Evolutionary conservation across 2,329 filamentous ascomycete genomes (phyloP).

Genomic region (Ascochyta pisi): DNA sequence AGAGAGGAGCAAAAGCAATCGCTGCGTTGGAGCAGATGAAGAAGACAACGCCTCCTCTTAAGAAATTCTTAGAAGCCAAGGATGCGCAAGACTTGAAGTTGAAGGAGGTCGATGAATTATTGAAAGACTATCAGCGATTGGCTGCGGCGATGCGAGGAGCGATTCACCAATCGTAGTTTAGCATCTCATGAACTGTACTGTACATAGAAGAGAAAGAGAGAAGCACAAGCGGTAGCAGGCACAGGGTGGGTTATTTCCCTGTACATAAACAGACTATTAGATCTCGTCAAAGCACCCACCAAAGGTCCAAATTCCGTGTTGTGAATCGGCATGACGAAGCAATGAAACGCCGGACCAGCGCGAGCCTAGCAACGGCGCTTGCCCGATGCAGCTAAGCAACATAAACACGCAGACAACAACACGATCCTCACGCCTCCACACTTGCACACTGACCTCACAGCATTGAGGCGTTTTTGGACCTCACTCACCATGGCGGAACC

Average conservation of each 20-base stretch:
- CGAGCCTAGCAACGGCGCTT: constrained; percentile 14
- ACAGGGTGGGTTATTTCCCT: not conserved
- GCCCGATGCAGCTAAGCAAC: constrained; percentile 4
- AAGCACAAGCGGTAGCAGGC: not conserved
- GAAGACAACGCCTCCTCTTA: constrained; percentile 55
- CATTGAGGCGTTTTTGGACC: constrained; percentile 17
- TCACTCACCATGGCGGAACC: constrained; percentile 39
- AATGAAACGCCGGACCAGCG: constrained; percentile 2
- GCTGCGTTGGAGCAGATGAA: constrained; percentile 54
- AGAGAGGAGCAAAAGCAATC: constrained; percentile 50
- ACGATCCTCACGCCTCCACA: constrained; percentile 14
- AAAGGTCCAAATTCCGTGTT: not conserved
- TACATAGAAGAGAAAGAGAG: not conserved
- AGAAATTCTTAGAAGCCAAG: constrained; percentile 56
- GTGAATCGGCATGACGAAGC: constrained; percentile 4
- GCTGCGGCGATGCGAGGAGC: constrained; percentile 54
- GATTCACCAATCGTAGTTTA: constrained; percentile 40
- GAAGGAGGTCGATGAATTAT: constrained; percentile 56
- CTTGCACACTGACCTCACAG: constrained; percentile 25
- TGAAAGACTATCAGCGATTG: constrained; percentile 54
- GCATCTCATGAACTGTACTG: not conserved
- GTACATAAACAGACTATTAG: not conserved
- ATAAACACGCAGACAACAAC: constrained; percentile 11
- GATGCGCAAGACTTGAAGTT: constrained; percentile 55
- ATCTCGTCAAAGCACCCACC: not conserved